These are phyloP conservation scores for Aspergillus biplanus DNA, from an alignment of 495 filamentous ascomycete species.

Conservation along the genomic window DNA sequence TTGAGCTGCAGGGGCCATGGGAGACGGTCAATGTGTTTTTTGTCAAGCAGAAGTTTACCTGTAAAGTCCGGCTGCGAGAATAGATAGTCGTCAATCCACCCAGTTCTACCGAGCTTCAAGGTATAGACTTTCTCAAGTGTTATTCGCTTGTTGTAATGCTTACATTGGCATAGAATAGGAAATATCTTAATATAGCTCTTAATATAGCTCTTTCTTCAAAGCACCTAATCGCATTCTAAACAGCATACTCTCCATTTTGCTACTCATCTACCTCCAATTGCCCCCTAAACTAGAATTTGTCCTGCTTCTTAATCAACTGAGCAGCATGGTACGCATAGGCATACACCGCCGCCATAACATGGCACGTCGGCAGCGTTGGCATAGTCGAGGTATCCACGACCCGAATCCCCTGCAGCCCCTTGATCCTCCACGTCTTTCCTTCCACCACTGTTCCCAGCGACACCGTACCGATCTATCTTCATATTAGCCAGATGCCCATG, in stretches of 20 bases:
- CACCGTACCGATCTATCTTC: background rate
- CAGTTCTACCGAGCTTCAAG: too few species aligned
- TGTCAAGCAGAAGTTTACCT: background rate
- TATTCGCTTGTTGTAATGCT: too few species aligned
- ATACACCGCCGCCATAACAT: background rate
- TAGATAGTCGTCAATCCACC: too few species aligned
- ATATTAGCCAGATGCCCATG: background rate
- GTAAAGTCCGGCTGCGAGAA: background rate
- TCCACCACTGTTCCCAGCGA: background rate
- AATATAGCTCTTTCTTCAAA: too few species aligned
- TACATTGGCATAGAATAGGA: background rate
- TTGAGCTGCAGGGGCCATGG: conserved; percentile 20
- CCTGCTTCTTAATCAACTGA: background rate
- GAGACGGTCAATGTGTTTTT: background rate
- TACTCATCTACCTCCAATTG: background rate
- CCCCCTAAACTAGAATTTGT: background rate
- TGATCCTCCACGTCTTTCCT: background rate
- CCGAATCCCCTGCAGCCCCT: background rate
- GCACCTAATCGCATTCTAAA: too few species aligned
- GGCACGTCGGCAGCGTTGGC: background rate
- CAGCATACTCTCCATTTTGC: background rate
- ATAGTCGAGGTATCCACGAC: conserved; percentile 2
- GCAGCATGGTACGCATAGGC: background rate
- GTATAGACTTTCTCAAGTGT: too few species aligned
- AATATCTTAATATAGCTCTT: too few species aligned